These are phyloP conservation scores for Clohesyomyces aquaticus DNA, from an alignment of 495 filamentous ascomycete species.

Conservation along the genomic window DNA sequence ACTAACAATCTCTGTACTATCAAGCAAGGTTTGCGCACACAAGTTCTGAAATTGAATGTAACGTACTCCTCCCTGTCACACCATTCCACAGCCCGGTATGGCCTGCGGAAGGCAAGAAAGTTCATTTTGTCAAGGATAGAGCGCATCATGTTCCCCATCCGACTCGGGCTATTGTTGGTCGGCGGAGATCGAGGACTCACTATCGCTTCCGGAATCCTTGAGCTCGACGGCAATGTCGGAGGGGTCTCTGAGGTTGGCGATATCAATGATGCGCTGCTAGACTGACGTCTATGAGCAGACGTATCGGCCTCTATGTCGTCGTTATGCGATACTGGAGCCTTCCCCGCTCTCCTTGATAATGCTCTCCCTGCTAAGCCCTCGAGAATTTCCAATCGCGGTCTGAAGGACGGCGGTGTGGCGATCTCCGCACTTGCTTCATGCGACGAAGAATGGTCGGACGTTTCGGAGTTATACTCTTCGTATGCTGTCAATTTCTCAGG, in stretches of 20 bases:
- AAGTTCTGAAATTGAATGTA: too few relatives aligned
- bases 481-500: too few relatives aligned
- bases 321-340: not conserved
- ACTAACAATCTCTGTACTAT: not conserved
- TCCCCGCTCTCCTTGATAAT: not conserved
- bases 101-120: not conserved
- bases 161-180: not conserved
- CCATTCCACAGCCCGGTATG: slow-evolving; percentile 6
- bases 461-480: not conserved
- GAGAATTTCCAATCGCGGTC: not conserved
- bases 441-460: not conserved
- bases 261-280: not conserved
- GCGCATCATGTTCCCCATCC: not conserved
- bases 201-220: too few relatives aligned
- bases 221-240: too few relatives aligned
- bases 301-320: not conserved
- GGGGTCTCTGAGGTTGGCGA: not conserved
- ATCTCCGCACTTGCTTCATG: not conserved
- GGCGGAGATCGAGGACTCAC: not conserved
- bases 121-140: not conserved
- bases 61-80: too few relatives aligned
- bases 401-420: not conserved
- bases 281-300: not conserved
- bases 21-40: too few relatives aligned
- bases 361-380: not conserved